phyloP scores from a whole-genome alignment of 805 yeast species.

The Saturnispora saitoi region DNA sequence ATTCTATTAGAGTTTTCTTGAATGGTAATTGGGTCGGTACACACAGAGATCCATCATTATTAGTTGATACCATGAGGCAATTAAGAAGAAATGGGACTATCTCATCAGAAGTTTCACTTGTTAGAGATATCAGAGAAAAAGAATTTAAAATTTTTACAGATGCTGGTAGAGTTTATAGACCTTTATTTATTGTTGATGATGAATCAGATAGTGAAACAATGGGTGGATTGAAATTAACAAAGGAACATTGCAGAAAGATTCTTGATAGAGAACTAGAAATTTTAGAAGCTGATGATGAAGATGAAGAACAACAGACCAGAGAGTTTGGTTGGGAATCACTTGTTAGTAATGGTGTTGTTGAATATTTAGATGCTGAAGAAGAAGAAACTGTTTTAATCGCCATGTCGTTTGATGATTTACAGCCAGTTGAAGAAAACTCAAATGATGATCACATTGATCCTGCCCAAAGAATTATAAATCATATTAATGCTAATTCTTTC shows the following conservation, averaged over 20 bases:
- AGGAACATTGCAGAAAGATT: slow-evolving; percentile 72
- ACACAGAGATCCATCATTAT: slow-evolving; percentile 89
- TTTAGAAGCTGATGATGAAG: slow-evolving; percentile 35
- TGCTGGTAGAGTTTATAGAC: slow-evolving; percentile 98
- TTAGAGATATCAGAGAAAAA: slow-evolving; percentile 93
- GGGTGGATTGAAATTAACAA: slow-evolving; percentile 76
- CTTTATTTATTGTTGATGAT: slow-evolving; percentile 87
- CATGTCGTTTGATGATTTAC: slow-evolving; percentile 96
- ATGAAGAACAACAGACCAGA: slow-evolving; percentile 34
- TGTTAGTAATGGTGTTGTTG: slow-evolving; percentile 80
- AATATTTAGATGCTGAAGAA: slow-evolving; percentile 97
- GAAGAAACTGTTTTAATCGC: slow-evolving; percentile 98
- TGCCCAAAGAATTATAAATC: slow-evolving; percentile 75
- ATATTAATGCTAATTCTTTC: slow-evolving; percentile 56
- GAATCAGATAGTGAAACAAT: slow-evolving; percentile 58
- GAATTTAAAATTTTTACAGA: slow-evolving; percentile 95
- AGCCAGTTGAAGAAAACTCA: slow-evolving; percentile 37
- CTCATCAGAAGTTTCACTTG: slow-evolving; percentile 91
- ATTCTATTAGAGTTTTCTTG: slow-evolving; percentile 88
- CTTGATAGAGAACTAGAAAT: slow-evolving; percentile 57
- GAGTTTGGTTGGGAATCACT: slow-evolving; percentile 77
- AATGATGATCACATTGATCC: slow-evolving; percentile 44
- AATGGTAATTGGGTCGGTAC: slow-evolving; percentile 99
- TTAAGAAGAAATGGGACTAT: slow-evolving; percentile 93
- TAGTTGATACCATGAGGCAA: slow-evolving; percentile 83